phyloP scores from a whole-genome alignment of 495 filamentous ascomycete genomes.

The Podospora anserina region DNA sequence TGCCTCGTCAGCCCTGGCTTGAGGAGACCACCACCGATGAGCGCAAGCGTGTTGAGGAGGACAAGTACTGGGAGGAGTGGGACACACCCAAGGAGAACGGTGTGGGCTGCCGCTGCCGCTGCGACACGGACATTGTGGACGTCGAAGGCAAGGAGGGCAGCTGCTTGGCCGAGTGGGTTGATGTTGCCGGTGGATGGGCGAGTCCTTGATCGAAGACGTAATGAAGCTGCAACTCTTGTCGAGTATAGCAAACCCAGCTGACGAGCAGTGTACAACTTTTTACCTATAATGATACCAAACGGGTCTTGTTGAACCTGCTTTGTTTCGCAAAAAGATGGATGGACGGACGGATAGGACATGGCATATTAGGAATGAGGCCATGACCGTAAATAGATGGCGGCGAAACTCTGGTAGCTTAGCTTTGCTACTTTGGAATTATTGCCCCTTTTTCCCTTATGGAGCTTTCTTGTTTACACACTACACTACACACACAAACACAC shows the following conservation, averaged over 20 bases:
- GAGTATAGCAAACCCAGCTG: too few relatives aligned
- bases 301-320: background rate
- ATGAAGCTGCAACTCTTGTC: background rate
- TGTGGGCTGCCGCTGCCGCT: slow-evolving; percentile 93
- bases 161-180: slow-evolving; percentile 94
- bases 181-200: slow-evolving; percentile 93
- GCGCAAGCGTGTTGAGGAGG: slow-evolving; percentile 86
- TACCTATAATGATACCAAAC: background rate
- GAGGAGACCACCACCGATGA: slow-evolving; percentile 83
- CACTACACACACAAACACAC: background rate
- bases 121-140: slow-evolving; percentile 97
- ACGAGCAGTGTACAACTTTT: background rate
- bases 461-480: background rate
- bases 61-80: slow-evolving; percentile 90
- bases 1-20: slow-evolving; percentile 74
- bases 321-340: background rate
- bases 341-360: background rate
- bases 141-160: slow-evolving; percentile 96
- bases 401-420: background rate
- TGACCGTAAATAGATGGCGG: background rate
- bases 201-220: slow-evolving; percentile 39
- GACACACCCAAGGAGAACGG: slow-evolving; percentile 92
- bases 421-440: background rate
- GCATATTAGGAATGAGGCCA: background rate
- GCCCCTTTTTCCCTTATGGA: background rate